Evolutionary conservation across 179 eudicot species (phyloP).

Genomic region (Corrigiola litoralis): DNA sequence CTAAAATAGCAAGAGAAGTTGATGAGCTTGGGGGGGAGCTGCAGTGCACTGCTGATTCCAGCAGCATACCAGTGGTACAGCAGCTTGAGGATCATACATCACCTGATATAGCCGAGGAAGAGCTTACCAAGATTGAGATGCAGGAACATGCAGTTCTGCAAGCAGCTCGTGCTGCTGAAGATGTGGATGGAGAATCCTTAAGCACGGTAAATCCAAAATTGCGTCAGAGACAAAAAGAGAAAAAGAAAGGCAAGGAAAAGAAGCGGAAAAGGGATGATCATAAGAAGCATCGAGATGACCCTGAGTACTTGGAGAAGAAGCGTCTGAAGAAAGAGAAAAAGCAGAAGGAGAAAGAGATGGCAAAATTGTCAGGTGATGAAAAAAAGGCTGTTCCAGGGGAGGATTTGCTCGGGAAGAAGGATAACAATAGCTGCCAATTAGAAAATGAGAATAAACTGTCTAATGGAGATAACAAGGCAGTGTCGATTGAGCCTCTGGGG

Average conservation of each 20-base stretch:
- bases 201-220: conserved; percentile 18
- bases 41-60: conserved; percentile 94
- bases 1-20: conserved; percentile 55
- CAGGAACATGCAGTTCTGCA: conserved; percentile 16
- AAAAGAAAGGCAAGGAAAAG: conserved; percentile 50
- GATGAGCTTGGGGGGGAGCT: conserved; percentile 69
- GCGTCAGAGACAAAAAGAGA: conserved; percentile 27
- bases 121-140: conserved; percentile 13
- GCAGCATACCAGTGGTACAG: conserved; percentile 35
- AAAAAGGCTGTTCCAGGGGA: conserved; percentile 13
- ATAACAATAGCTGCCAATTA: not conserved
- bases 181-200: conserved; percentile 29
- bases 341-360: conserved; percentile 67
- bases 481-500: conserved; percentile 11
- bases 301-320: conserved; percentile 67
- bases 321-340: conserved; percentile 84
- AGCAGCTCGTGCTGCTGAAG: conserved; percentile 24
- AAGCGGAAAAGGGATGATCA: conserved; percentile 48
- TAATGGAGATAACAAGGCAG: conserved; percentile 12
- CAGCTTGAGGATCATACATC: conserved; percentile 32
- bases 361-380: conserved; percentile 33
- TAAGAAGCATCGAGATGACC: conserved; percentile 42
- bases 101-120: conserved; percentile 25
- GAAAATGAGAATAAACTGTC: not conserved
- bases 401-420: not conserved